A percentile compares a stretch with the other conserved stretches of the same genome.
phyloP scores from a whole-genome alignment of 1,284 basidiomycete genomes.

The Moesziomyces sp. region DNA sequence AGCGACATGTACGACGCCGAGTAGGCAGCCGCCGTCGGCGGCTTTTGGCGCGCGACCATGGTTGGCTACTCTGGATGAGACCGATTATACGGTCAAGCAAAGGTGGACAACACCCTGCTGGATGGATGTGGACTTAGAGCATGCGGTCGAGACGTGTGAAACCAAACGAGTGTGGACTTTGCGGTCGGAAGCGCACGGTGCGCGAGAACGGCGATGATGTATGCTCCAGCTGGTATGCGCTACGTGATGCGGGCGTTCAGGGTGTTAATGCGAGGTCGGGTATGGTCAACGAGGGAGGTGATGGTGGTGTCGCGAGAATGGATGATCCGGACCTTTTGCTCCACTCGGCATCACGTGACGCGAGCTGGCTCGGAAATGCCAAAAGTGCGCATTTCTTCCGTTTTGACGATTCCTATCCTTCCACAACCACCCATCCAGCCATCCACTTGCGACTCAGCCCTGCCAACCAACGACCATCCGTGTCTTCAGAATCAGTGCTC shows the following conservation, averaged over 20 bases:
- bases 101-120: conserved; percentile 32
- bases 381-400: background rate
- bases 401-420: background rate
- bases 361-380: conserved; percentile 2
- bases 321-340: conserved; percentile 5
- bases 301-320: conserved; percentile 6
- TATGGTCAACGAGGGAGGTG: background rate
- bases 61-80: background rate
- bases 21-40: conserved; percentile 42
- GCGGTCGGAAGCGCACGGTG: no score
- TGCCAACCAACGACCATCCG: background rate
- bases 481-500: no score
- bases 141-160: conserved; percentile 12
- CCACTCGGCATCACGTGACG: conserved; percentile 29
- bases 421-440: background rate
- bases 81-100: background rate
- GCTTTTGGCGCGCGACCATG: conserved; percentile 35
- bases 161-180: no score
- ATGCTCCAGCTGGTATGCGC: no score
- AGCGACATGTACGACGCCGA: conserved; percentile 47
- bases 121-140: conserved; percentile 17
- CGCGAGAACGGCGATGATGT: no score
- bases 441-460: background rate
- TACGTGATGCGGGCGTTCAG: background rate
- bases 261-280: background rate